These are phyloP conservation scores for Microdochium bolleyi DNA, from an alignment of 2,329 filamentous ascomycete species.

Conservation along the genomic window DNA sequence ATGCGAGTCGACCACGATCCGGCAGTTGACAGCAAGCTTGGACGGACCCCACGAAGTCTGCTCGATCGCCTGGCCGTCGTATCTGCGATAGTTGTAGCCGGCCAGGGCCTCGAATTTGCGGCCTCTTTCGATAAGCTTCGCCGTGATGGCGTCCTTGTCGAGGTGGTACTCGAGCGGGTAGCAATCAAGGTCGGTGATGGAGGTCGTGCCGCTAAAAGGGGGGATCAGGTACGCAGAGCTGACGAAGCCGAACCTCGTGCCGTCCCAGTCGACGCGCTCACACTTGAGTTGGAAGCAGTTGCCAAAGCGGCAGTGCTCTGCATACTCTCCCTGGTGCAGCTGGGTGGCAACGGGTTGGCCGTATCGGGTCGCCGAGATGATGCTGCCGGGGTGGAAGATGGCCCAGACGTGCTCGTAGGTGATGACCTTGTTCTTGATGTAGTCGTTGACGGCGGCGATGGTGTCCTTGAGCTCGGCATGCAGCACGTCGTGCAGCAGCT, in stretches of 20 bases:
- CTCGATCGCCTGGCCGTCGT: conserved; percentile 9
- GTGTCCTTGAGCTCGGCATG: conserved; percentile 26
- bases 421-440: conserved; percentile 43
- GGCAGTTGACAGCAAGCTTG: conserved; percentile 8
- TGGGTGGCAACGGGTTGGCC: conserved; percentile 27
- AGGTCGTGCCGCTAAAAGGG: conserved; percentile 33
- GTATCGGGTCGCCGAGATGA: conserved; percentile 28
- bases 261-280: conserved; percentile 39
- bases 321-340: conserved; percentile 28
- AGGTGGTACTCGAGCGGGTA: conserved; percentile 37
- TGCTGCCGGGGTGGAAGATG: conserved; percentile 39
- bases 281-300: conserved; percentile 28
- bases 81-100: conserved; percentile 39
- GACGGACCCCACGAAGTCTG: conserved; percentile 4
- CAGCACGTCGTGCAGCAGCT: conserved; percentile 25
- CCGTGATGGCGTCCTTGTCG: conserved; percentile 23
- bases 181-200: conserved; percentile 32
- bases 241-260: conserved; percentile 34
- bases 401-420: conserved; percentile 45
- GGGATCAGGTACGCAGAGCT: conserved; percentile 24
- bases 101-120: conserved; percentile 34
- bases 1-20: conserved; percentile 27
- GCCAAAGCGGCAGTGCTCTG: conserved; percentile 23
- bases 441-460: conserved; percentile 25
- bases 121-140: conserved; percentile 29